Base-by-base conservation (phyloP, 371 early-diverging fungal genomes). In the Lichtheimia hyalospora region DNA sequence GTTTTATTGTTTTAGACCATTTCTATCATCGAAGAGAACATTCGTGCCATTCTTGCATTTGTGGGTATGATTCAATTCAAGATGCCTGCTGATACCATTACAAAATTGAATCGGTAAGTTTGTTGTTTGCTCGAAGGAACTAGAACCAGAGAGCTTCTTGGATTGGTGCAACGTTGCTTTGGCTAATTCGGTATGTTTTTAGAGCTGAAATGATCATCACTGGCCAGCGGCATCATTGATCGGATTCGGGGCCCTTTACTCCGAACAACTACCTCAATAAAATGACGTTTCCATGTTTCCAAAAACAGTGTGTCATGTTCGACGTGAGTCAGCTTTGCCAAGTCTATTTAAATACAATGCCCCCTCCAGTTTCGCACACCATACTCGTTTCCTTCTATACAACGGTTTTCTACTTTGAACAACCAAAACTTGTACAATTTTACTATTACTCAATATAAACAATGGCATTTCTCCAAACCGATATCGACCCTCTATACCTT, bases 41-140 rank as follows among this genome's bases (percentile, higher is more conserved):
- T 87, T 10, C 84, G 88, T 43, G 81, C 86, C 5, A 51, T 96
- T 14, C 83, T 91, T 66, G 81, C 88, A 46, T 94, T 93, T 83
- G 86, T 91, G 1, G 94, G 94, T 10, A 80, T 86, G 61, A 82
- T 94, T 57, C 91, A 91, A 70, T 91, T 91, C 73, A 77, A 89
- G 21, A 90, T 95, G 70, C 90, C 94, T 5, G 80, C 83, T 3
- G 95, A 94, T 54, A 88, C 88, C 0, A 86, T 89, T 54, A 85
- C 87, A 10, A 81, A 82, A 60, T 75, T 96, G 49, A 94, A 89
- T 69, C 86, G 88, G 57, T 82, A 71, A 60, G 62, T 34, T 16
- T 40, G 39, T 52, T 16, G 10, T 16, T 21, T 25, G 34, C 34
- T 34, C 34, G 34, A 34, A 34, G 34, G 34, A 34, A 34, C 34